Evolutionary conservation across 345 rosid species (phyloP).

Genomic region (sweet orange (Citrus sinensis)): DVS_A1.0 CM039162.1:29230501-29231000

Average conservation of each 20-base stretch:
- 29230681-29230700: background rate
- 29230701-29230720: background rate
- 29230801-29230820: constrained; percentile 4
- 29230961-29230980: background rate
- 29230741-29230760: constrained; percentile 12
- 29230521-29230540: background rate
- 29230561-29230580: background rate
- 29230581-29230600: background rate
- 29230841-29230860: constrained; percentile 15
- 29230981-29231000: background rate
- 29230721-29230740: background rate
- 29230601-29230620: background rate
- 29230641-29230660: background rate
- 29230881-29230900: background rate
- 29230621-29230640: background rate
- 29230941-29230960: background rate
- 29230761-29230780: constrained; percentile 21
- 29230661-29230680: background rate
- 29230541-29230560: background rate
- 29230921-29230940: background rate
- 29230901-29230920: background rate
- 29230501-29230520: background rate
- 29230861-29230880: constrained; percentile 16
- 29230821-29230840: background rate
- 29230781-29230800: constrained; percentile 32